Percentiles rank a stretch among this genome's conserved stretches.
Evolutionary conservation across 1,284 basidiomycete genomes (phyloP).

Genomic region (Macrocystidia cucumis): DNA sequence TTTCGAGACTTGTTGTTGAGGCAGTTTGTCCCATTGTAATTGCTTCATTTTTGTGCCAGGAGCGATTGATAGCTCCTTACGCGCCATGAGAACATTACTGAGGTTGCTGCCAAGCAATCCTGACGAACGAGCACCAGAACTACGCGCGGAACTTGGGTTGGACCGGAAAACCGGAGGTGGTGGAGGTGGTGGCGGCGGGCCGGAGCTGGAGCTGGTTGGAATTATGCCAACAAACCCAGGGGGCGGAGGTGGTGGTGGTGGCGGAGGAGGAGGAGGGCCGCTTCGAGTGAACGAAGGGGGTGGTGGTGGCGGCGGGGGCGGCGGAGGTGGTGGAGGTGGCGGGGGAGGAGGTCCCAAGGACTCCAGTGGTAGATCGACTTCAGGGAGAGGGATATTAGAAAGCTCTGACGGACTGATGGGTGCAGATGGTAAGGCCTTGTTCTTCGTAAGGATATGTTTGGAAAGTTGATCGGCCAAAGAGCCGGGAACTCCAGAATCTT

Average conservation of each 20-base stretch:
- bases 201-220: slow-evolving; percentile 14
- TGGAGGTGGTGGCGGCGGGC: slow-evolving; percentile 39
- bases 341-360: slow-evolving; percentile 11
- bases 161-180: slow-evolving; percentile 33
- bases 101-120: slow-evolving; percentile 50
- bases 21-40: slow-evolving; percentile 97
- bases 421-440: slow-evolving; percentile 25
- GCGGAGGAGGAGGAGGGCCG: slow-evolving; percentile 22
- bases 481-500: slow-evolving; percentile 28
- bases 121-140: slow-evolving; percentile 54
- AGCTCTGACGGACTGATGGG: slow-evolving; percentile 23
- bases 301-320: slow-evolving; percentile 26
- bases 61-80: slow-evolving; percentile 84
- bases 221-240: slow-evolving; percentile 15
- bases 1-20: slow-evolving; percentile 74
- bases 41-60: slow-evolving; percentile 95
- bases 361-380: slow-evolving; percentile 22
- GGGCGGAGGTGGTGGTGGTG: slow-evolving; percentile 19
- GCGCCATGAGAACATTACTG: slow-evolving; percentile 45
- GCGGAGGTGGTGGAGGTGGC: slow-evolving; percentile 22
- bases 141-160: slow-evolving; percentile 38
- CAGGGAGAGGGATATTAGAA: slow-evolving; percentile 23
- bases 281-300: slow-evolving; percentile 26
- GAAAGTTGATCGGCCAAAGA: slow-evolving; percentile 55
- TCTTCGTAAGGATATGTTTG: slow-evolving; percentile 41